A percentile compares a stretch with the other conserved stretches of the same genome.
phyloP scores from a whole-genome alignment of 352 stramenopile genomes.

The Phytophthora pluvialis region DNA sequence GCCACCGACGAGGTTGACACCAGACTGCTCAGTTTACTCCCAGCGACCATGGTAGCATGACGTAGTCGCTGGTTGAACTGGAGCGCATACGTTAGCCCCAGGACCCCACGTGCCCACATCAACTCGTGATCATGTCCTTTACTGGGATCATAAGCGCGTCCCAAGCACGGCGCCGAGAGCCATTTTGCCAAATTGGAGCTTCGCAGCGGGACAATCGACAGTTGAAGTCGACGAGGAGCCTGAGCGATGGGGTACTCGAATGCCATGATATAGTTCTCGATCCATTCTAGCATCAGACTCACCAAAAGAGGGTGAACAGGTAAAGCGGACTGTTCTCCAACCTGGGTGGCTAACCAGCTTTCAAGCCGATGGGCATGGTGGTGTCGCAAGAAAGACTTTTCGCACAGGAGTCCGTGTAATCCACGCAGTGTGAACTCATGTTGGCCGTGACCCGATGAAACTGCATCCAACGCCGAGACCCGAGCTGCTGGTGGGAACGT shows the following conservation, averaged over 20 bases:
- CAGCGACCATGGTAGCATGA: constrained; percentile 53
- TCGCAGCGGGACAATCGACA: constrained; percentile 68
- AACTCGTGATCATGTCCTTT: constrained; percentile 26
- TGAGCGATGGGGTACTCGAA: constrained; percentile 77
- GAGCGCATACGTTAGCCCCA: constrained; percentile 63
- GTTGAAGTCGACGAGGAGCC: constrained; percentile 53
- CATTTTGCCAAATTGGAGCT: constrained; percentile 46
- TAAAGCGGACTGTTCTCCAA: constrained; percentile 47
- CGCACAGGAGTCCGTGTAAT: constrained; percentile 59
- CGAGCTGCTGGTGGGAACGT: constrained; percentile 44
- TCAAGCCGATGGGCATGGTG: constrained; percentile 63
- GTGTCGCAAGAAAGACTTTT: constrained; percentile 74
- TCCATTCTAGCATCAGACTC: constrained; percentile 66
- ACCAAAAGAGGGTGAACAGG: constrained; percentile 64
- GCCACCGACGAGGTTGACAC: constrained; percentile 34
- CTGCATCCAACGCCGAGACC: constrained; percentile 39
- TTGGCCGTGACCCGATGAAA: constrained; percentile 35
- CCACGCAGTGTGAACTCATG: constrained; percentile 63
- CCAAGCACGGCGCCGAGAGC: constrained; percentile 39
- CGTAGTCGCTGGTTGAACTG: constrained; percentile 77
- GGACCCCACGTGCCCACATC: constrained; percentile 43
- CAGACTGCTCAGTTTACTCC: constrained; percentile 61
- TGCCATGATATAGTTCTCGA: constrained; percentile 80
- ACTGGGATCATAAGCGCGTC: constrained; percentile 8
- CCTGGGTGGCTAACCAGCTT: constrained; percentile 51